phyloP scores from a whole-genome alignment of 2,329 filamentous ascomycete genomes.

The Colletotrichum lupini region DNA sequence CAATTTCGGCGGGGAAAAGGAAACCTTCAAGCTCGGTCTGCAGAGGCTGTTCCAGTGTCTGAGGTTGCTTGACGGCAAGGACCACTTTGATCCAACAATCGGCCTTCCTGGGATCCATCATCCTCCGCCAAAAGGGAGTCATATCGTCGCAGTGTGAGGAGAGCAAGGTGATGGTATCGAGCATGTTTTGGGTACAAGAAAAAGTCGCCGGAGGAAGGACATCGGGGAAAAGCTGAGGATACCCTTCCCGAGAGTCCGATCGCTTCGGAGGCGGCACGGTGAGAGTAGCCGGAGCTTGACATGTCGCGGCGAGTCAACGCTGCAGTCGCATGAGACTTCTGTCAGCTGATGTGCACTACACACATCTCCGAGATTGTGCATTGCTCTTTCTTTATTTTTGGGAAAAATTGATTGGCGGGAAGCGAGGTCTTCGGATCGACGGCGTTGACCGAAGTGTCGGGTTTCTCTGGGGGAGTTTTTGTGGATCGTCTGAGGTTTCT shows the following conservation, averaged over 20 bases:
- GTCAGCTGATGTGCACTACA: background rate
- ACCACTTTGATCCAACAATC: background rate
- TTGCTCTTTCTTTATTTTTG: background rate
- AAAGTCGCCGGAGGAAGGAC: background rate
- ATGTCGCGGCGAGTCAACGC: background rate
- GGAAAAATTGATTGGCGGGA: background rate
- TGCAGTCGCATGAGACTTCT: background rate
- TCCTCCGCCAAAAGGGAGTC: background rate
- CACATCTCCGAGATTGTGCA: background rate
- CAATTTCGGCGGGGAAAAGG: slow-evolving; percentile 18
- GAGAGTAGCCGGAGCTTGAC: background rate
- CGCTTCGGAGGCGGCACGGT: background rate
- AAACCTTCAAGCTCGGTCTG: slow-evolving; percentile 14
- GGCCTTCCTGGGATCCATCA: background rate
- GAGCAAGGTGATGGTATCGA: no score
- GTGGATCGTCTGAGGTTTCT: background rate
- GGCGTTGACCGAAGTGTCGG: background rate
- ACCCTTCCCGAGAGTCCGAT: background rate
- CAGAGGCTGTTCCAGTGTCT: slow-evolving; percentile 10
- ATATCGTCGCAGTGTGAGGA: background rate
- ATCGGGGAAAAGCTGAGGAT: background rate
- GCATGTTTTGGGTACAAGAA: background rate
- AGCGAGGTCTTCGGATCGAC: background rate
- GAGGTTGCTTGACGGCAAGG: slow-evolving; percentile 6
- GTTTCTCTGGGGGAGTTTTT: background rate